Evolutionary conservation across 257 asterid genomes (phyloP).

Genomic region (Solanum peruvianum): DNA sequence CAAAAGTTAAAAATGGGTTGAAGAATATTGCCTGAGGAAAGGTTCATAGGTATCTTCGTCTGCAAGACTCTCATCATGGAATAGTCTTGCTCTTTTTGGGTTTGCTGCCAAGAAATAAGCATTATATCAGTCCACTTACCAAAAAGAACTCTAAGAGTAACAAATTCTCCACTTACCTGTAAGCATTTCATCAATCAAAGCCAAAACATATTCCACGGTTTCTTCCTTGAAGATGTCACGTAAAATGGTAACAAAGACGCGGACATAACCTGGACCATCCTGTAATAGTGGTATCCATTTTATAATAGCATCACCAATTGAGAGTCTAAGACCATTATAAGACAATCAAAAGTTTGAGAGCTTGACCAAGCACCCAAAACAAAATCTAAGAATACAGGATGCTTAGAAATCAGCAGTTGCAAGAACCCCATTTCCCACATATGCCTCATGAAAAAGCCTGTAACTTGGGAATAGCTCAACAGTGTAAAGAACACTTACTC

Average conservation of each 20-base stretch:
- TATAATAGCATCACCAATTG: neutral
- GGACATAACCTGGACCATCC: conserved; percentile 87
- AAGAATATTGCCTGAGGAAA: conserved; percentile 56
- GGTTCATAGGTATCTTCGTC: conserved; percentile 78
- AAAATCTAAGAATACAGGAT: neutral
- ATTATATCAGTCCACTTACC: neutral
- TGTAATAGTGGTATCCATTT: conserved; percentile 18
- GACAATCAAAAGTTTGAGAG: neutral
- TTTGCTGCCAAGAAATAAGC: conserved; percentile 41
- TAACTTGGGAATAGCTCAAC: neutral
- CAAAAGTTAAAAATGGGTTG: neutral
- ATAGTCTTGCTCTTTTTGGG: conserved; percentile 75
- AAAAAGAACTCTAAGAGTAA: neutral
- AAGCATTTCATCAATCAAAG: conserved; percentile 82
- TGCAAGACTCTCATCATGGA: conserved; percentile 63
- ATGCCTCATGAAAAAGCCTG: neutral
- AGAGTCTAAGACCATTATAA: neutral
- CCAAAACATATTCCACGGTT: conserved; percentile 81
- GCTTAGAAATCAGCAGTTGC: neutral
- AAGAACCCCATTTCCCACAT: neutral
- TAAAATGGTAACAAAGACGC: conserved; percentile 70
- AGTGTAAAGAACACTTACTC: neutral
- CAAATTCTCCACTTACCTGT: conserved; percentile 33
- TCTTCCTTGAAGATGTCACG: conserved; percentile 84
- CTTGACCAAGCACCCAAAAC: neutral